phyloP scores from a whole-genome alignment of 768 basidiomycete species.

The Mycena metata region DNA sequence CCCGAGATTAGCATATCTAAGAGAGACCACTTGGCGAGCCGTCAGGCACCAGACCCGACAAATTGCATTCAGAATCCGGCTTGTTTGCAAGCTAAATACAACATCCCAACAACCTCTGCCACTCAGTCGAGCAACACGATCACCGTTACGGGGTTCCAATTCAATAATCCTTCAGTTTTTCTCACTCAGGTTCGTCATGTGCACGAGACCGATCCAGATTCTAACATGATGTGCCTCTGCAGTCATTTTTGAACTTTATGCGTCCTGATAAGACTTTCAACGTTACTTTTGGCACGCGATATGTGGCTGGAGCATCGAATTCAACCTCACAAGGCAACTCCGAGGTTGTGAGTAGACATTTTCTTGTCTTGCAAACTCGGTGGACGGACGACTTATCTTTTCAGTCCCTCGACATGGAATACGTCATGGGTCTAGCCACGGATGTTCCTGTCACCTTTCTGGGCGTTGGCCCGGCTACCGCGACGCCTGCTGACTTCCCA shows the following conservation, averaged over 20 bases:
- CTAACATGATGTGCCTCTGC: no score
- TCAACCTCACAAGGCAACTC: conserved; percentile 43
- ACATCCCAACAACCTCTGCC: conserved; percentile 23
- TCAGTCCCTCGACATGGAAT: conserved; percentile 46
- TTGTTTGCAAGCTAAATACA: conserved; percentile 1
- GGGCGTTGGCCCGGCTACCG: conserved; percentile 38
- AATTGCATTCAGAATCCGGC: no score
- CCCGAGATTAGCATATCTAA: conserved; percentile 30
- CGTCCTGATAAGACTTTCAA: no score
- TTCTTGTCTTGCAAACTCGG: conserved; percentile 11
- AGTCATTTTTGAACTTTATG: no score
- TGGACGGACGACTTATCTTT: neutral
- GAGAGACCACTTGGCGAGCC: no score
- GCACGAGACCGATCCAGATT: no score
- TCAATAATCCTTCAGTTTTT: conserved; percentile 9
- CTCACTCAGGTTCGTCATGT: conserved; percentile 34
- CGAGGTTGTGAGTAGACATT: no score
- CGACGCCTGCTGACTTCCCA: no score
- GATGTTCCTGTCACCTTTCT: conserved; percentile 44
- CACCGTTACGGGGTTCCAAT: conserved; percentile 11
- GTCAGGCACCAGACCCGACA: no score
- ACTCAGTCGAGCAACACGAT: conserved; percentile 40
- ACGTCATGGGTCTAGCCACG: conserved; percentile 44
- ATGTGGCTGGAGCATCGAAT: no score
- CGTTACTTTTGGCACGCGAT: no score